Conservation (phyloP, 1,284 basidiomycete genomes). For the Pisolithus thermaeus region DNA sequence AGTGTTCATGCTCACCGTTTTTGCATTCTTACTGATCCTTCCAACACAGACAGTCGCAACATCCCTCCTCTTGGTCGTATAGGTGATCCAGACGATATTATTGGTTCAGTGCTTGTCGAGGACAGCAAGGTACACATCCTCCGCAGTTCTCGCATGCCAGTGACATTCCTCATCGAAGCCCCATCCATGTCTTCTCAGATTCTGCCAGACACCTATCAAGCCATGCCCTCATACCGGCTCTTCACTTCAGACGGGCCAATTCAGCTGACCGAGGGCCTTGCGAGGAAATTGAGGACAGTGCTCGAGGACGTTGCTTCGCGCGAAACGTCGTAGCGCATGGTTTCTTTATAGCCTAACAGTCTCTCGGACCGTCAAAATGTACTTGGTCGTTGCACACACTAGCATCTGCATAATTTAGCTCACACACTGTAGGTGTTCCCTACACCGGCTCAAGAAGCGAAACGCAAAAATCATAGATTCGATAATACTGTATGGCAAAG, state of each 20-base stretch:
- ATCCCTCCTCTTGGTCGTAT: conserved; percentile 65
- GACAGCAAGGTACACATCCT: conserved; percentile 49
- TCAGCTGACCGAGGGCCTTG: conserved; percentile 58
- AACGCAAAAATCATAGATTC: conserved; percentile 16
- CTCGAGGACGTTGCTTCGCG: conserved; percentile 23
- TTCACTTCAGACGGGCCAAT: conserved; percentile 65
- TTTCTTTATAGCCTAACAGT: background rate
- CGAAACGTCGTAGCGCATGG: conserved; percentile 10
- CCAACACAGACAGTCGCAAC: conserved; percentile 56
- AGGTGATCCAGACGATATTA: conserved; percentile 75
- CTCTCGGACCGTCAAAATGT: background rate
- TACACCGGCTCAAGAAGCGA: background rate
- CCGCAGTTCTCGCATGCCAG: background rate
- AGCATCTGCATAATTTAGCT: background rate
- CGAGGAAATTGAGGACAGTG: conserved; percentile 37
- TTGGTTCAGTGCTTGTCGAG: conserved; percentile 67
- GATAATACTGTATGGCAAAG: conserved; percentile 12
- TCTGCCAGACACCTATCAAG: conserved; percentile 62
- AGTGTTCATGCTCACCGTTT: background rate
- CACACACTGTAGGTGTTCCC: background rate
- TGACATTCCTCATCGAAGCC: background rate
- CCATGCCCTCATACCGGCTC: conserved; percentile 75
- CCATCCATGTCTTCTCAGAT: conserved; percentile 42
- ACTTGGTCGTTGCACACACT: background rate
- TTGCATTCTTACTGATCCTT: background rate